Evolutionary conservation across 495 filamentous ascomycete genomes (phyloP), one percentile per base, ranked within the genome.

Genomic region (Trichoderma orchidacearum): DNA sequence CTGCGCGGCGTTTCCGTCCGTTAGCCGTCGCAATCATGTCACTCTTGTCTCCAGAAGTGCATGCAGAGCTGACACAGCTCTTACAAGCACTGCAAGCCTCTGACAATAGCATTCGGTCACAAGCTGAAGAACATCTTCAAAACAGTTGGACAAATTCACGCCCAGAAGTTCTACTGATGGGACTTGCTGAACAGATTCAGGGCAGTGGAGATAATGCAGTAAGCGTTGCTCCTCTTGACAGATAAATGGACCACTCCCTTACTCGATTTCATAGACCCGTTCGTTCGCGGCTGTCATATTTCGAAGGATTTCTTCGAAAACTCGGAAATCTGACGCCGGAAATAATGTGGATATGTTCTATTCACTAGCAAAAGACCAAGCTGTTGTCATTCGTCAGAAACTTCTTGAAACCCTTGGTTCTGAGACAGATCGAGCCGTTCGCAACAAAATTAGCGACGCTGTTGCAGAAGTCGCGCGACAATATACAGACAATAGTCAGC

Each of bases 401-500:
- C 74, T 97, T 35, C 75, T 99, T 23, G 78, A 85, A 58, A 85
- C 83, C 57, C 72, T 96, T 52, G 80, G 82, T 38, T 73, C 69
- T 45, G 94, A 97, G 71, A 70, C 76, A 6, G 76, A 85, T 21
- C 75, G 80, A 45, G 70, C 81, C 15, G 86, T 95, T 32, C 79
- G 94, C 65, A 94, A 94, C 68, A 99, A 97, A 72, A 87, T 96
- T 66, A 91, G 90, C 56, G 94, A 99, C 70, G 90, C 93, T 2
- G 85, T 97, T 58, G 94, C 94, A 6, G 94, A 99, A 67, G 74
- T 97, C 45, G 94, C 91, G 30, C 83, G 94, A 63, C 89, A 97
- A 67, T 95, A 96, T 69, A 86, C 86, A 53, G 94, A 96, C 63
- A 87, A 84, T 60, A 85, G 89, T 95, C 77, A 69, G 86, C 74